phyloP scores from a whole-genome alignment of 768 basidiomycete species.

The Lentinula aciculospora region DNA sequence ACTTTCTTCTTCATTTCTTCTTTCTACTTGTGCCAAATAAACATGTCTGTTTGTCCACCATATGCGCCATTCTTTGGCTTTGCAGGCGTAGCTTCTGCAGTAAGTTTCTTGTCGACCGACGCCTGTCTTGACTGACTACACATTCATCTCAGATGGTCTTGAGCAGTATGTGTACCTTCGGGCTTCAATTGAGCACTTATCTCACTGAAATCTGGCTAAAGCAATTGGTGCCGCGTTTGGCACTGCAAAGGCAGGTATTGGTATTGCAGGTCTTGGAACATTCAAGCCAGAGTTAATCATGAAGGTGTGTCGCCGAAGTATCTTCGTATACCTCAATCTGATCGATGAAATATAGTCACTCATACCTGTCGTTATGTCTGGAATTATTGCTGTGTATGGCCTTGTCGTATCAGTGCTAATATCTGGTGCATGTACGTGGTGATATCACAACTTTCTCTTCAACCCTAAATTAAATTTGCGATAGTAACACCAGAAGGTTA shows the following conservation, averaged over 20 bases:
- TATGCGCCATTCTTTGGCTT: slow-evolving; percentile 99
- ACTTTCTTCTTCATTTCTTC: neutral
- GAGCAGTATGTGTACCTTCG: slow-evolving; percentile 59
- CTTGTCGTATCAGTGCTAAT: slow-evolving; percentile 95
- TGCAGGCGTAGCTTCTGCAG: slow-evolving; percentile 91
- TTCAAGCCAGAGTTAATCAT: slow-evolving; percentile 97
- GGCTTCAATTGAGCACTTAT: neutral
- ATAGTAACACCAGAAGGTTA: slow-evolving; percentile 66
- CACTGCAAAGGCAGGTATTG: slow-evolving; percentile 95
- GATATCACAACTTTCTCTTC: neutral
- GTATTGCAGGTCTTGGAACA: slow-evolving; percentile 89
- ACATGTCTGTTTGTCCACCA: slow-evolving; percentile 75
- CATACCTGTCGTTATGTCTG: slow-evolving; percentile 97
- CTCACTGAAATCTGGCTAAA: slow-evolving; percentile 22
- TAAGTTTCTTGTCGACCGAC: slow-evolving; percentile 31
- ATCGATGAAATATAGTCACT: slow-evolving; percentile 53
- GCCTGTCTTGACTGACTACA: neutral
- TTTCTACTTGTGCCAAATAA: neutral
- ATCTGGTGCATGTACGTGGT: slow-evolving; percentile 53
- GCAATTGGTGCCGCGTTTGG: slow-evolving; percentile 95
- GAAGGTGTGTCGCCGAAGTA: slow-evolving; percentile 57
- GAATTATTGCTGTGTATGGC: slow-evolving; percentile 97
- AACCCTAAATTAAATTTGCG: slow-evolving; percentile 7
- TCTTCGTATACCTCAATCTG: neutral
- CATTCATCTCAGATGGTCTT: slow-evolving; percentile 76